These are phyloP conservation scores for Epichloe gansuensis DNA, from an alignment of 2,329 filamentous ascomycete species.

Conservation along the genomic window DNA sequence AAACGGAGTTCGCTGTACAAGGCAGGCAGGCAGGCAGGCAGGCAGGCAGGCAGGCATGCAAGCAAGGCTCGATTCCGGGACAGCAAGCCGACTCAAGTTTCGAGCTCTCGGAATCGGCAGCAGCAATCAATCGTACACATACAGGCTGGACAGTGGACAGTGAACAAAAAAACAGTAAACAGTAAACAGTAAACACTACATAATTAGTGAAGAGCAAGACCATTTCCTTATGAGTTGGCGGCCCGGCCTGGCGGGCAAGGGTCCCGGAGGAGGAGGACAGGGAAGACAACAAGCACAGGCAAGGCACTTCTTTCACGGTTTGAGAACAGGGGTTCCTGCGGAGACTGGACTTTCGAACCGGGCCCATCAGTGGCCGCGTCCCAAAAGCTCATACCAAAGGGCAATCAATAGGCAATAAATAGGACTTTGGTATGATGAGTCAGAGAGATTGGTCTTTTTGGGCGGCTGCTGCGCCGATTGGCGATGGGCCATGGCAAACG, in stretches of 20 bases:
- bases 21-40: too few relatives aligned
- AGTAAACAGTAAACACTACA: too few relatives aligned
- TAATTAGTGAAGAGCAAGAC: neutral
- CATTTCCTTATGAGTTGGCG: constrained; percentile 1
- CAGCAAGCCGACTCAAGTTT: neutral
- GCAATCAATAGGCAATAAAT: too few relatives aligned
- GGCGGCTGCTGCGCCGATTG: constrained; percentile 3
- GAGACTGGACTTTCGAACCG: neutral
- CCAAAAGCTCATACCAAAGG: neutral
- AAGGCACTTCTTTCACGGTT: neutral
- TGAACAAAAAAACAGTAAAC: too few relatives aligned
- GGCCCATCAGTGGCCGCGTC: neutral
- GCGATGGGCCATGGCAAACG: neutral
- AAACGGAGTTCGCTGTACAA: neutral
- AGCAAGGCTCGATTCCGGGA: neutral
- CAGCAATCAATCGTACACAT: neutral
- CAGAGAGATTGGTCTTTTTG: neutral
- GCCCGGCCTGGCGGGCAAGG: neutral
- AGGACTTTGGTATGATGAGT: too few relatives aligned
- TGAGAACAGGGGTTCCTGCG: constrained; percentile 3
- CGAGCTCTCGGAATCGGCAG: neutral
- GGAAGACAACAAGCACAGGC: neutral
- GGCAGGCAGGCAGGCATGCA: too few relatives aligned
- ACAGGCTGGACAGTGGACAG: too few relatives aligned
- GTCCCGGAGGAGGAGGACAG: neutral